A percentile compares a stretch with the other conserved stretches of the same genome.
Evolutionary conservation across 257 asterid genomes (phyloP).

Genomic region (Dorcoceras hygrometricum): DNA sequence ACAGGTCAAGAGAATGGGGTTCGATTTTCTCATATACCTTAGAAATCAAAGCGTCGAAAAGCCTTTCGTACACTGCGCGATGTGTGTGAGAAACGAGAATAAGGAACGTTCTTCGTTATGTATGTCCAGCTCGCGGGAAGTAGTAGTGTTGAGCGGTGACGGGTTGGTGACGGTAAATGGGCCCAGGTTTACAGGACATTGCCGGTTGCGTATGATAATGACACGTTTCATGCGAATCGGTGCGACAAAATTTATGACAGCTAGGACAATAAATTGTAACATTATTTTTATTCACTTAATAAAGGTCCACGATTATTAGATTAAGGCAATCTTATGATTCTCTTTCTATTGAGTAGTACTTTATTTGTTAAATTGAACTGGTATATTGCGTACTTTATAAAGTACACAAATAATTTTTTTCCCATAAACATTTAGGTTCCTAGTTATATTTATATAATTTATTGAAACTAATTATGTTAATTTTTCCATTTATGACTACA

Average conservation of each 20-base stretch:
- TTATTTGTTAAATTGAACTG: too few species aligned
- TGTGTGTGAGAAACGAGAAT: constrained; percentile 10
- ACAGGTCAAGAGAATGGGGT: not conserved
- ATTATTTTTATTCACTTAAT: not conserved
- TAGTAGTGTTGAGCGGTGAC: constrained; percentile 25
- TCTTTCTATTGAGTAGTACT: too few species aligned
- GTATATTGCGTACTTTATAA: too few species aligned
- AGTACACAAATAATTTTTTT: too few species aligned
- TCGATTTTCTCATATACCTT: constrained; percentile 18
- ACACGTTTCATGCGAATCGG: constrained; percentile 34
- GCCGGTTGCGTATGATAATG: constrained; percentile 21
- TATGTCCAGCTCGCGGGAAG: constrained; percentile 45
- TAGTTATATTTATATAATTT: too few species aligned
- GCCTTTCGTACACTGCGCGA: not conserved
- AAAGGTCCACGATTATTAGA: not conserved
- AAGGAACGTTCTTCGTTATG: constrained; percentile 18
- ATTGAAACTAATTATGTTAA: too few species aligned
- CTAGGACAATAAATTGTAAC: constrained; percentile 29
- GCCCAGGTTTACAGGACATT: constrained; percentile 25
- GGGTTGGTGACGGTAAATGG: constrained; percentile 37
- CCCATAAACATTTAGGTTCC: too few species aligned
- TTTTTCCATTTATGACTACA: too few species aligned
- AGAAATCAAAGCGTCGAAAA: constrained; percentile 17
- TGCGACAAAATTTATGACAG: constrained; percentile 15
- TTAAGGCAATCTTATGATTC: too few species aligned